Base-by-base conservation (phyloP, 1,284 basidiomycete genomes). In the Wolfiporia cocos region DNA sequence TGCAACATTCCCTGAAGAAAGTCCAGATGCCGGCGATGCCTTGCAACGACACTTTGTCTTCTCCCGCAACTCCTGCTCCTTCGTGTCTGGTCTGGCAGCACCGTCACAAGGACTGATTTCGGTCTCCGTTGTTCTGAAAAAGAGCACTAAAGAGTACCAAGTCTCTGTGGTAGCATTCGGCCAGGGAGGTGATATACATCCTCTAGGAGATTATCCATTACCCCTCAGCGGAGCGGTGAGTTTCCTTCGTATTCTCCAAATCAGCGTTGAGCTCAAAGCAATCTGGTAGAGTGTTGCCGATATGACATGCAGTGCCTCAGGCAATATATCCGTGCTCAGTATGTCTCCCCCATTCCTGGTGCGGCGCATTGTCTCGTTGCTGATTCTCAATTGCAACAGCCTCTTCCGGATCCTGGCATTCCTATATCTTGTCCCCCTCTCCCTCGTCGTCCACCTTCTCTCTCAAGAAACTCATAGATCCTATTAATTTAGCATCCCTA, bases 291-390 rank as follows among this genome's bases (percentile, higher is more conserved):
- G 57, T 33, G 48, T 65, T 3, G 32, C 57, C 9, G 59, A 65
- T 41, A 52, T 68, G 10, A 71, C 78, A 4, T 77, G 67, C 44
- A 76, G 71, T 51, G 33, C 57, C 1, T 62, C 69, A 1, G 79
- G 78, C 5, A 67, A 64, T 50, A 49, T 79, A 29, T 76, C 64
- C 42, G 49, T 79, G 28, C 58, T 81, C 4, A 55, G 78, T 78
- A 59, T 41, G 72, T 60, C 58, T 41, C 70, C 59, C 28, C 9
- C 22, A 19, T 30, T n/a, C 10, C 36, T 20, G 28, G 7, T 3
- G 2, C 37, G 26, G 12, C 3, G 5, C 5, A 34, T 44, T 39
- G 17, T 28, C 22, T 34, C 32, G 20, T 32, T 34, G 28, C 5
- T 20, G 12, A 28, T 34, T 41, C 39, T 40, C 15, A 28, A 31